These are phyloP conservation scores for Jacaranda copaia DNA, from an alignment of 257 asterid species.

Conservation along the genomic window DNA sequence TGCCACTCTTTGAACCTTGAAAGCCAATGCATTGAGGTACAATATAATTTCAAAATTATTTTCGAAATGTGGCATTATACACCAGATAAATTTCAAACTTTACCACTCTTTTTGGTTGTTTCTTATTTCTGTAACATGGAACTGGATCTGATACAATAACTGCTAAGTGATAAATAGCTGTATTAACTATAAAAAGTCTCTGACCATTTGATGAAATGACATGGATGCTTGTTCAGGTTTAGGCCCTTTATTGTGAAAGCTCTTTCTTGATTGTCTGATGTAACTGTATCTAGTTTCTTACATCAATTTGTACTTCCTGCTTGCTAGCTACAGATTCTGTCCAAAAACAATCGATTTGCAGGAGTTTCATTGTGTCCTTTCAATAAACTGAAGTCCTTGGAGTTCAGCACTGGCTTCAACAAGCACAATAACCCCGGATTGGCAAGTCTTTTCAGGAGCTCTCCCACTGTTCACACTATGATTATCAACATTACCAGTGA, in stretches of 20 bases:
- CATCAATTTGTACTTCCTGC: neutral
- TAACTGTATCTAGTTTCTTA: neutral
- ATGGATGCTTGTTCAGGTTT: no score
- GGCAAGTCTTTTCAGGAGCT: constrained; percentile 60
- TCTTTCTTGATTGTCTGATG: no score
- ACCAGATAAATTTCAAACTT: no score
- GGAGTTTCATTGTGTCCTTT: constrained; percentile 55
- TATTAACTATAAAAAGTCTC: no score
- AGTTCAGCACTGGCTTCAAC: constrained; percentile 60
- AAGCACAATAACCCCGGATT: constrained; percentile 66
- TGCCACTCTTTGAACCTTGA: constrained; percentile 64
- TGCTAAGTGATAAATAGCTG: no score
- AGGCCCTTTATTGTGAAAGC: no score
- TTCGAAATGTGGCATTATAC: no score
- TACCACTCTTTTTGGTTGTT: no score
- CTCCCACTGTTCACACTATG: constrained; percentile 63
- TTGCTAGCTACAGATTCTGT: constrained; percentile 58
- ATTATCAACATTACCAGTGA: constrained; percentile 55
- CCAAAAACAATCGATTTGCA: constrained; percentile 49
- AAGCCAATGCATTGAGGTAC: constrained; percentile 70
- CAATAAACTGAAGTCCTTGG: constrained; percentile 60
- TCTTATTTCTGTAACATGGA: no score
- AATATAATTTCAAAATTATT: neutral
- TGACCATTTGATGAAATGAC: no score
- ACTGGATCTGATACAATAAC: no score